Percentiles rank a stretch among this genome's conserved stretches.
These are phyloP conservation scores for Pseudohalonectria lignicola DNA, from an alignment of 2,329 filamentous ascomycete genomes.

Conservation along the genomic window DNA sequence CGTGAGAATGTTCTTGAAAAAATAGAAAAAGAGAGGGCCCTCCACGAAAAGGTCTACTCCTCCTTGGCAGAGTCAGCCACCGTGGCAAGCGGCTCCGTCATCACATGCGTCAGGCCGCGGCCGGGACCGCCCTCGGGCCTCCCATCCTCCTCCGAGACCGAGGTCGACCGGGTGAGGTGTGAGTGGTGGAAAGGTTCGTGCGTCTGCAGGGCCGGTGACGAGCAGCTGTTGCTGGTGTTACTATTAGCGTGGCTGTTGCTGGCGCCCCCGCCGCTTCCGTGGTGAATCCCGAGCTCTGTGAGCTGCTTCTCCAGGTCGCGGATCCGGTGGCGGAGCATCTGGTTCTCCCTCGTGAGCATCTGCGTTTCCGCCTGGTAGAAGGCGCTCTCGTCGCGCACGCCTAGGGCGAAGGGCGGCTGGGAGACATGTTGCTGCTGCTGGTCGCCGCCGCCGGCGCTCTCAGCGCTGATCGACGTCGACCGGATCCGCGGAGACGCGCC, in stretches of 20 bases:
- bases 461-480: conserved; percentile 46
- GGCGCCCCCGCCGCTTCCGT: too few species aligned
- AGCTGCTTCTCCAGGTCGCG: conserved; percentile 57
- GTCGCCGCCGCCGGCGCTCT: conserved; percentile 36
- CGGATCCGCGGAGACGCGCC: conserved; percentile 45
- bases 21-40: too few species aligned
- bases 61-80: too few species aligned
- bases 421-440: too few species aligned
- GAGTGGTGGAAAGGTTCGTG: conserved; percentile 38
- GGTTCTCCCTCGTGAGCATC: conserved; percentile 67
- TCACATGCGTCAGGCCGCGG: too few species aligned
- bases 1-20: too few species aligned
- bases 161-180: conserved; percentile 34
- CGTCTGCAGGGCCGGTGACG: conserved; percentile 20
- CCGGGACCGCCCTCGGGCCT: neutral
- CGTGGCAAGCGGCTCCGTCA: too few species aligned
- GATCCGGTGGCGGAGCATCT: conserved; percentile 69
- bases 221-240: conserved; percentile 3
- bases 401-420: conserved; percentile 39
- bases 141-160: conserved; percentile 18
- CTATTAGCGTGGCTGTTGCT: neutral
- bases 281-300: too few species aligned
- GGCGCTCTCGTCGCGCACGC: conserved; percentile 61
- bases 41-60: too few species aligned
- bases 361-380: conserved; percentile 79